Base-by-base conservation (phyloP, 139 green algal genomes). In the Picochlorum sp. region DNA sequence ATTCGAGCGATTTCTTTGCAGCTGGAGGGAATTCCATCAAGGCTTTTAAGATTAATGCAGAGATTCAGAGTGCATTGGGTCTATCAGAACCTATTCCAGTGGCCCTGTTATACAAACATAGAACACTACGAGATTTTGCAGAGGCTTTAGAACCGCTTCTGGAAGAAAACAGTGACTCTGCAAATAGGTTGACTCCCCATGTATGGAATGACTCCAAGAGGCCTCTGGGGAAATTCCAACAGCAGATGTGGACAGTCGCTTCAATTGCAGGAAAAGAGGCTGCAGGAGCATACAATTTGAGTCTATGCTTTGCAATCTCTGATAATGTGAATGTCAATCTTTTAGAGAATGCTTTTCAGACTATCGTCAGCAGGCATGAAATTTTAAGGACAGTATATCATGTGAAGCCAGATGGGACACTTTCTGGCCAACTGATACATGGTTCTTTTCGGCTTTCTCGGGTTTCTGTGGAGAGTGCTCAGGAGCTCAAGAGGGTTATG, bases 221-320 rank as follows among this genome's bases (percentile, higher is more conserved):
- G 11, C 56, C 56, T 62, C n/a, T 62, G n/a, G 20, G 56, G n/a
- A 23, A 20, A 45, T 20, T n/a, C 7, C 56, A 62, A 47, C n/a
- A 62, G 56, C 56, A 62, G n/a, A 62, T 62, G 56, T 62, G 56
- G 56, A 47, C 56, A 47, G 18, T 62, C 1, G 30, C 56, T 58
- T 34, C 56, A 45, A 20, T 62, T 23, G 20, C 20, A 23, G 32
- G n/a, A 45, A n/a, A 20, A 49, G 56, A 62, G n/a, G n/a, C n/a
- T 47, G n/a, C 56, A 55, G n/a, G 30, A 23, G 56, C 56, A 10
- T 62, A 62, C 56, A 55, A 55, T 23, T 21, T 62, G 56, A 20
- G 20, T n/a, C 30, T 23, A n/a, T 20, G n/a, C 30, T 21, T 62
- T 45, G 18, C 30, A 34, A n/a, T 47, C 30, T 20, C 20, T 23